phyloP scores from a whole-genome alignment of 2,329 filamentous ascomycete genomes.

The Triangularia verruculosa region DNA sequence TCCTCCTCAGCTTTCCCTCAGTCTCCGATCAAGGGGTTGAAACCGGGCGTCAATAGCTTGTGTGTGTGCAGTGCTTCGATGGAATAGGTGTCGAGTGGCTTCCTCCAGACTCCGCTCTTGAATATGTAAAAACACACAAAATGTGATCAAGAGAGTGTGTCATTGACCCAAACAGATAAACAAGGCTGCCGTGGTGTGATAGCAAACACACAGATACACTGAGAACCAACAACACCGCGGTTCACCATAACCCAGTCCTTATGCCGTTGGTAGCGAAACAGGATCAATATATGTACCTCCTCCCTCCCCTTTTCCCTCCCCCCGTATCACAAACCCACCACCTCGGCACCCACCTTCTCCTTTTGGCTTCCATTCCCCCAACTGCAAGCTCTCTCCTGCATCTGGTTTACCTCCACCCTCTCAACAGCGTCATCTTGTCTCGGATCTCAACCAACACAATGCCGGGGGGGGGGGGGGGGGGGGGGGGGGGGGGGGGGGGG shows the following conservation, averaged over 20 bases:
- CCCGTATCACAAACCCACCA: not conserved
- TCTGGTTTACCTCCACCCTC: not conserved
- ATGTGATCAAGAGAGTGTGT: not conserved
- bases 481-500: too few species aligned
- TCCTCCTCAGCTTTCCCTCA: too few species aligned
- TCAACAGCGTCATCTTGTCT: too few species aligned
- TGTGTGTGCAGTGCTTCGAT: not conserved
- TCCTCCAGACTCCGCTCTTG: too few species aligned
- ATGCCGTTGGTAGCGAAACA: not conserved
- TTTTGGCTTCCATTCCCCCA: not conserved
- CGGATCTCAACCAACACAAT: too few species aligned
- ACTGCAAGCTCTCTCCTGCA: not conserved
- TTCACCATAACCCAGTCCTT: not conserved
- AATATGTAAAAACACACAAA: not conserved
- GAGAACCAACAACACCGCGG: not conserved
- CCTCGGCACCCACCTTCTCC: conserved; percentile 5
- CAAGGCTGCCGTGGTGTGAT: not conserved
- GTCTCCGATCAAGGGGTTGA: too few species aligned
- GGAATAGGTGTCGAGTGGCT: not conserved
- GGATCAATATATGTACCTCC: not conserved
- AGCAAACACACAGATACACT: not conserved
- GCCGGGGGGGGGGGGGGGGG: too few species aligned
- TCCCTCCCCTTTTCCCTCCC: not conserved
- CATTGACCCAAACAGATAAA: not conserved
- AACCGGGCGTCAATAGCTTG: too few species aligned